These are phyloP conservation scores for Russula ochroleuca DNA, from an alignment of 768 basidiomycete genomes.

Conservation along the genomic window DNA sequence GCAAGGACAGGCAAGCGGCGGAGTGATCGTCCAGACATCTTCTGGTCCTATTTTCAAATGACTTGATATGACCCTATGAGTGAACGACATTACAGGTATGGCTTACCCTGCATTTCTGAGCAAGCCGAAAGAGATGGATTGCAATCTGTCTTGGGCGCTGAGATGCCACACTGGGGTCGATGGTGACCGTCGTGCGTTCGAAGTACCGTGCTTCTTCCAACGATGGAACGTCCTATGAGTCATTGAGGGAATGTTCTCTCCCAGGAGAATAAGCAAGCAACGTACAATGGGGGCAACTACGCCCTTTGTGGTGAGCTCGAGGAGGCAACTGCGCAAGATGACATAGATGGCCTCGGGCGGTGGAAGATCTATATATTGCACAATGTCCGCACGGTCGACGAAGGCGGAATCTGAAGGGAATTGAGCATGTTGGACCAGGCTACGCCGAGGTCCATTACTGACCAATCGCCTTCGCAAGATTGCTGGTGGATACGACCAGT, in stretches of 20 bases:
- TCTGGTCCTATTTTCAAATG: constrained; percentile 50
- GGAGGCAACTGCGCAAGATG: constrained; percentile 77
- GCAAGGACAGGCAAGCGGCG: constrained; percentile 93
- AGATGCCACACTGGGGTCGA: constrained; percentile 31
- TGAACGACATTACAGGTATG: neutral
- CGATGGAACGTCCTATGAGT: constrained; percentile 55
- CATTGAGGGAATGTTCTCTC: neutral
- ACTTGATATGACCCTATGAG: constrained; percentile 5
- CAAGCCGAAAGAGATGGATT: constrained; percentile 58
- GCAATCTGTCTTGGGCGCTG: constrained; percentile 53
- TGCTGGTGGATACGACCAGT: constrained; percentile 93
- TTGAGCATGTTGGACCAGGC: constrained; percentile 9
- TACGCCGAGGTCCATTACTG: constrained; percentile 23
- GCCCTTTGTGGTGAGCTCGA: constrained; percentile 71
- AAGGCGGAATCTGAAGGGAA: constrained; percentile 75
- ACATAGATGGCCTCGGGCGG: constrained; percentile 90
- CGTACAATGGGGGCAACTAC: constrained; percentile 64
- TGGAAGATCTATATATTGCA: constrained; percentile 91
- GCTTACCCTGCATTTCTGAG: constrained; percentile 73
- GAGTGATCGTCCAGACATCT: constrained; percentile 89
- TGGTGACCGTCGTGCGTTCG: constrained; percentile 35
- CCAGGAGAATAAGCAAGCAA: constrained; percentile 1
- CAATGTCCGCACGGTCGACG: constrained; percentile 93
- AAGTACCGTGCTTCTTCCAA: constrained; percentile 58
- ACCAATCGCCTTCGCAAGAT: constrained; percentile 94